A percentile compares a stretch with the other conserved stretches of the same genome.
phyloP scores from a whole-genome alignment of 306 rosid genomes.

The Vigna trinervia region DNA sequence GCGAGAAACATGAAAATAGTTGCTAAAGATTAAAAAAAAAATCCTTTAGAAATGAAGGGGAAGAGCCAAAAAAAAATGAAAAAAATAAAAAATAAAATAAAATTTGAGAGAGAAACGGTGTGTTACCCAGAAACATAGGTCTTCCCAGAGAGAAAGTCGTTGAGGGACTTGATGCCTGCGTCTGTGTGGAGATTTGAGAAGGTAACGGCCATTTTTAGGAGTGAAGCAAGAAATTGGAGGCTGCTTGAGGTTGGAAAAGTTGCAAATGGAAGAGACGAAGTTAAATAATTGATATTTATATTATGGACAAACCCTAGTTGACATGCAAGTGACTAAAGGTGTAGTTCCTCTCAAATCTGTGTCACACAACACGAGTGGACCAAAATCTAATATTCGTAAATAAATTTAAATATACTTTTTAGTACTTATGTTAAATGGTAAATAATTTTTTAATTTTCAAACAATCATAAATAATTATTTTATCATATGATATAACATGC shows the following conservation, averaged over 20 bases:
- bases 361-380: background rate
- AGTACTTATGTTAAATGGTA: no score
- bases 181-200: conserved; percentile 75
- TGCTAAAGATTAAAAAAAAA: background rate
- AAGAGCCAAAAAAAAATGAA: no score
- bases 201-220: conserved; percentile 56
- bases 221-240: background rate
- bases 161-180: conserved; percentile 67
- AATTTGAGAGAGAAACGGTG: background rate
- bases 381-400: no score
- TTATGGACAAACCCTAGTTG: conserved; percentile 40
- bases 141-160: conserved; percentile 58
- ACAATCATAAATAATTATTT: no score
- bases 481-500: no score
- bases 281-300: conserved; percentile 28
- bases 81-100: no score
- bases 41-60: background rate
- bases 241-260: conserved; percentile 6
- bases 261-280: accelerated
- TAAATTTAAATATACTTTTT: no score
- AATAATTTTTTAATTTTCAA: no score
- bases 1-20: background rate
- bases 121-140: conserved; percentile 64
- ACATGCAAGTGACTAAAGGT: background rate
- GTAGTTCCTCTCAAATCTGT: background rate